Conservation (phyloP, 202 grass and related monocot species). For the Cymbopogon flexuosus region DNA sequence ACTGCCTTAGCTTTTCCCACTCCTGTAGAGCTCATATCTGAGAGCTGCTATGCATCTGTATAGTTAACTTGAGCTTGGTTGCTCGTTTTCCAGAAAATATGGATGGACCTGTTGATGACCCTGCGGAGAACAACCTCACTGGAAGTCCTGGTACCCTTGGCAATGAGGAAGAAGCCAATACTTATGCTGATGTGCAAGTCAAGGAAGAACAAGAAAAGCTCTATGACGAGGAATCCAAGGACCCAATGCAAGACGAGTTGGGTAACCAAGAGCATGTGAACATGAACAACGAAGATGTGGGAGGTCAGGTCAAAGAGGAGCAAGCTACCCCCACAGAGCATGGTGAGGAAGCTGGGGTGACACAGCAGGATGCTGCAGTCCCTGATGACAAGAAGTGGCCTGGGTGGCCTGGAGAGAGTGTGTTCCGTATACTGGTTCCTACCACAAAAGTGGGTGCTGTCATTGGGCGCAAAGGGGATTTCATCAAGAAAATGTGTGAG, state of each 20-base stretch:
- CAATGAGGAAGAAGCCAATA: conserved; percentile 24
- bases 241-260: conserved; percentile 13
- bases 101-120: conserved; percentile 38
- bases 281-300: not conserved
- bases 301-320: conserved; percentile 22
- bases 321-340: conserved; percentile 17
- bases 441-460: conserved; percentile 74
- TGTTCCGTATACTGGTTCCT: conserved; percentile 83
- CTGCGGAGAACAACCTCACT: conserved; percentile 28
- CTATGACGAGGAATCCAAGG: conserved; percentile 32
- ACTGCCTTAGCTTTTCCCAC: not conserved
- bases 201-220: conserved; percentile 30
- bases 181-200: not conserved
- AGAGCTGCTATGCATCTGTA: not conserved
- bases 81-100: conserved; percentile 43
- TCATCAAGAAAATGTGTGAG: conserved; percentile 88
- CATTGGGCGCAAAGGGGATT: conserved; percentile 92
- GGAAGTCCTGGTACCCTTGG: conserved; percentile 12
- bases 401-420: conserved; percentile 89
- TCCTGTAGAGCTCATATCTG: not conserved
- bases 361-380: conserved; percentile 22
- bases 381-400: conserved; percentile 75
- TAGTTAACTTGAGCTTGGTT: not conserved
- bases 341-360: conserved; percentile 17
- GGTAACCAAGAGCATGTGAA: not conserved